Percentiles rank a stretch among this genome's conserved stretches.
phyloP scores from a whole-genome alignment of 306 rosid genomes.

The Acacia confusa region DNA sequence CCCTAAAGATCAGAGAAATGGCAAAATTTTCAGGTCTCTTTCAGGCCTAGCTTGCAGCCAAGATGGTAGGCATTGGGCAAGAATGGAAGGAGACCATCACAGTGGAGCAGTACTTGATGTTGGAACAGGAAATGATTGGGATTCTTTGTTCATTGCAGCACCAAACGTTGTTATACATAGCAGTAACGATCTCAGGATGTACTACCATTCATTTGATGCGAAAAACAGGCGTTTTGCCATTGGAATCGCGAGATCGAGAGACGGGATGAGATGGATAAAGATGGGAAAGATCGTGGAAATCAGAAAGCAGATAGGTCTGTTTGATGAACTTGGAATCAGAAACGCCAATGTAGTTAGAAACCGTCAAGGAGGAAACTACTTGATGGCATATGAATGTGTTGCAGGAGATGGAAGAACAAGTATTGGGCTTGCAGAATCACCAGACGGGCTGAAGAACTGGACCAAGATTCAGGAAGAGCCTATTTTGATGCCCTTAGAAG shows the following conservation, averaged over 20 bases:
- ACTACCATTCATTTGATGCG: conserved; percentile 53
- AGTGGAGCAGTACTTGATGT: conserved; percentile 57
- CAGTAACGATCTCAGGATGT: conserved; percentile 52
- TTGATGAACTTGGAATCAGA: conserved; percentile 44
- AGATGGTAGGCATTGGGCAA: conserved; percentile 61
- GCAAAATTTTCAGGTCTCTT: conserved; percentile 30
- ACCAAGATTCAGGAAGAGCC: conserved; percentile 29
- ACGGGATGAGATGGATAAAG: conserved; percentile 54
- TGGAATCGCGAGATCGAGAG: conserved; percentile 61
- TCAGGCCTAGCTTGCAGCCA: conserved; percentile 58
- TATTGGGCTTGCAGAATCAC: conserved; percentile 47
- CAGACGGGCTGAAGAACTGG: conserved; percentile 49
- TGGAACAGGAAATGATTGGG: conserved; percentile 47
- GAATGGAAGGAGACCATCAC: conserved; percentile 59
- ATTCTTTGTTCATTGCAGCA: conserved; percentile 39
- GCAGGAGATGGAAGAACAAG: conserved; percentile 42
- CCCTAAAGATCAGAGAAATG: neutral
- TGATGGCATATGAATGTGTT: conserved; percentile 61
- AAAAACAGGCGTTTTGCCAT: conserved; percentile 26
- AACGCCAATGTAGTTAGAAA: conserved; percentile 44
- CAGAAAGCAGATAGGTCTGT: conserved; percentile 27
- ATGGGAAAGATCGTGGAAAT: conserved; percentile 45
- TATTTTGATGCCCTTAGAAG: conserved; percentile 24
- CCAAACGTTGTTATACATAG: conserved; percentile 48
- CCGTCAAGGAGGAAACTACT: conserved; percentile 38